phyloP scores from a whole-genome alignment of 176 grass and related monocot genomes.

The Oryza officinalis region DNA sequence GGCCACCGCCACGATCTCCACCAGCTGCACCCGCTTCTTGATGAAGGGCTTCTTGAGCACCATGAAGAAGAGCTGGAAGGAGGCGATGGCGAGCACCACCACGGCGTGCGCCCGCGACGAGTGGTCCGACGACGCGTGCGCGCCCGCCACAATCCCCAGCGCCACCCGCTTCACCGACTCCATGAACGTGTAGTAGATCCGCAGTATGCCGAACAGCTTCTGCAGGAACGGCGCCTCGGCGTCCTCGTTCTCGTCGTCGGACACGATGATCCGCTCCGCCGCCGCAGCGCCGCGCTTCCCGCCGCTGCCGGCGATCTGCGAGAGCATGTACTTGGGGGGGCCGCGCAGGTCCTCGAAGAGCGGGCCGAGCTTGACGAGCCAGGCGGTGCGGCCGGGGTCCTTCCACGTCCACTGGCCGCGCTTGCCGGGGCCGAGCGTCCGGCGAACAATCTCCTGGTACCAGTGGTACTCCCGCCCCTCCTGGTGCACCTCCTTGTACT shows the following conservation, averaged over 20 bases:
- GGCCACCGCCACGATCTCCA: slow-evolving; percentile 69
- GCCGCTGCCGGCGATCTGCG: slow-evolving; percentile 49
- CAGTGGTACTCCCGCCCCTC: slow-evolving; percentile 64
- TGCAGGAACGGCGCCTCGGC: slow-evolving; percentile 67
- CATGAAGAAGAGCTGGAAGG: slow-evolving; percentile 77
- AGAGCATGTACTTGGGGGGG: slow-evolving; percentile 74
- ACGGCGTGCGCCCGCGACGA: slow-evolving; percentile 45
- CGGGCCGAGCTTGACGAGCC: slow-evolving; percentile 62
- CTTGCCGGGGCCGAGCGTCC: slow-evolving; percentile 70
- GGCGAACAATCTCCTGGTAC: slow-evolving; percentile 69
- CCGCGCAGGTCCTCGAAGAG: slow-evolving; percentile 93
- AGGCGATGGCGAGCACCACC: slow-evolving; percentile 55
- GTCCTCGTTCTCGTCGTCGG: slow-evolving; percentile 74
- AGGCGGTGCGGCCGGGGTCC: slow-evolving; percentile 38
- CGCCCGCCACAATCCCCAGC: slow-evolving; percentile 73
- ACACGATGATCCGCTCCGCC: slow-evolving; percentile 60
- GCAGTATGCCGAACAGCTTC: slow-evolving; percentile 70
- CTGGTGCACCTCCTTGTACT: slow-evolving; percentile 80
- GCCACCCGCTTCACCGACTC: slow-evolving; percentile 69
- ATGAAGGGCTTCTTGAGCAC: slow-evolving; percentile 78
- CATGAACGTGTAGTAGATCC: slow-evolving; percentile 68
- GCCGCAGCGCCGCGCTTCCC: slow-evolving; percentile 30
- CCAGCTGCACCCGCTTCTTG: slow-evolving; percentile 87
- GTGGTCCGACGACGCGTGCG: slow-evolving; percentile 47
- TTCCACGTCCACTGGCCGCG: slow-evolving; percentile 90